Evolutionary conservation across 2,329 filamentous ascomycete genomes (phyloP).

Genomic region (Arthrobotrys iridis): DNA sequence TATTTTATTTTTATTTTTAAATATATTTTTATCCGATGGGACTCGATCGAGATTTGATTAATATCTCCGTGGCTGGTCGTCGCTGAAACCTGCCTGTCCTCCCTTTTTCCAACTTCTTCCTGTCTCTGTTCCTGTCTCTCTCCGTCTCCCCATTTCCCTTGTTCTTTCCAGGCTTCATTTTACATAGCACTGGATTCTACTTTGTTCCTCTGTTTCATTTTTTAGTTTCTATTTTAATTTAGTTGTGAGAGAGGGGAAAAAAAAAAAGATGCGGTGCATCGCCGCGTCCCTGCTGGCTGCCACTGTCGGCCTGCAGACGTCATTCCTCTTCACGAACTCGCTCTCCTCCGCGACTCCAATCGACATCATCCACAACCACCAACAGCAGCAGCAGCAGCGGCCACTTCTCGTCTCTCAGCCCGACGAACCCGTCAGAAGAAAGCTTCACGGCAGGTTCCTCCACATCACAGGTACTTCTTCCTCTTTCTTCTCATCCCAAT

Average conservation of each 20-base stretch:
- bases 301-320: constrained; percentile 26
- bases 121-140: background rate
- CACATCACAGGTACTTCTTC: constrained; percentile 79
- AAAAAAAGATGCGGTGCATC: constrained; percentile 51
- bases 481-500: constrained; percentile 44
- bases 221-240: background rate
- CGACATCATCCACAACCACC: background rate
- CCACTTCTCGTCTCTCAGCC: constrained; percentile 23
- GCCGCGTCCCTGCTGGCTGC: constrained; percentile 11
- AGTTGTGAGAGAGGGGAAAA: too few relatives aligned
- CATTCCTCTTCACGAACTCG: background rate
- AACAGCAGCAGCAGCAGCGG: too few relatives aligned
- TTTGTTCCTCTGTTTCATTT: background rate
- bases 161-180: background rate
- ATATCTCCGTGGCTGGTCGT: too few relatives aligned
- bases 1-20: too few relatives aligned
- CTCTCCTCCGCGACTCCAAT: constrained; percentile 34
- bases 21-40: too few relatives aligned
- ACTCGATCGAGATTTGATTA: too few relatives aligned
- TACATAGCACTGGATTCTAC: too few relatives aligned
- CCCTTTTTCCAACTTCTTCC: too few relatives aligned
- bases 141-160: background rate
- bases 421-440: constrained; percentile 56
- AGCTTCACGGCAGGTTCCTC: constrained; percentile 78
- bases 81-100: too few relatives aligned